Conservation (phyloP, 164 flowering plant species). For the Stephania japonica region DNA sequence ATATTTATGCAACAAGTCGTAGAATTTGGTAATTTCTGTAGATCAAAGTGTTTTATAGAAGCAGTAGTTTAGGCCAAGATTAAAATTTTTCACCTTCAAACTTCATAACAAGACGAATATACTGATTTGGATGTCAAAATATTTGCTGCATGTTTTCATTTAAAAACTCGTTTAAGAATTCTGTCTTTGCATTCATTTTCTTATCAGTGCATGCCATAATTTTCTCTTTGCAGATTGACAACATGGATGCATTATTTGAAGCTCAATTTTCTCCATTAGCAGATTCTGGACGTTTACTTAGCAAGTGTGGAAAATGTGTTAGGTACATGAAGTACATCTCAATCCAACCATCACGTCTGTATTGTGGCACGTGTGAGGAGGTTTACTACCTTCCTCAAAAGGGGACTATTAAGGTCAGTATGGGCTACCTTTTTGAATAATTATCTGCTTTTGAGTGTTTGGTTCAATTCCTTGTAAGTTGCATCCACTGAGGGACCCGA, state of each 20-base stretch:
- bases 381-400: constrained; percentile 90
- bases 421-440: neutral
- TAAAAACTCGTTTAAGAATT: no score
- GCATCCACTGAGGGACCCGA: no score
- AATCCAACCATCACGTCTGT: constrained; percentile 68
- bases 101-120: no score
- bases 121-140: neutral
- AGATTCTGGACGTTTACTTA: constrained; percentile 77
- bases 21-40: no score
- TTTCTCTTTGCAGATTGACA: constrained; percentile 57
- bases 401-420: constrained; percentile 74
- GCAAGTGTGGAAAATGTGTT: constrained; percentile 94
- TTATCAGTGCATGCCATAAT: neutral
- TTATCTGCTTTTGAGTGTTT: neutral
- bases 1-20: no score
- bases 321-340: constrained; percentile 89
- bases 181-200: neutral
- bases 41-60: no score
- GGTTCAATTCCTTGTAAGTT: neutral
- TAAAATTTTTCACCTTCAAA: no score
- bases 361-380: constrained; percentile 87
- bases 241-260: constrained; percentile 94
- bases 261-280: constrained; percentile 93
- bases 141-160: neutral
- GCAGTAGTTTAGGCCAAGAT: no score